Evolutionary conservation across 768 basidiomycete genomes (phyloP).

Genomic region (Kwoniella dejecticola): DNA sequence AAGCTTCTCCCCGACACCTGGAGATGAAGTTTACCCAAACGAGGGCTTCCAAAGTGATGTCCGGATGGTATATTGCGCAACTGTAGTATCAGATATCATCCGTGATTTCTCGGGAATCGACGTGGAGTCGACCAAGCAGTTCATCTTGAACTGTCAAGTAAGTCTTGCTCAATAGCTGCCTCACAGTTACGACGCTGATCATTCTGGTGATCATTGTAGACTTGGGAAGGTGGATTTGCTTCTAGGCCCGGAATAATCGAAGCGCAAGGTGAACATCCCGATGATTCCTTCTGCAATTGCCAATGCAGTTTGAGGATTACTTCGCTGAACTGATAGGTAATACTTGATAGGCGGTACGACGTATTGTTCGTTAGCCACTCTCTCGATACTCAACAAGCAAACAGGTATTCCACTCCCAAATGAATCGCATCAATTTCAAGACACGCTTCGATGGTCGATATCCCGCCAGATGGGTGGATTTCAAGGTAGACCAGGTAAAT

Average conservation of each 20-base stretch:
- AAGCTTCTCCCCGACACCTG: slow-evolving; percentile 55
- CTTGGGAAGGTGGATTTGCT: slow-evolving; percentile 90
- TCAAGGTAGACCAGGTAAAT: slow-evolving; percentile 82
- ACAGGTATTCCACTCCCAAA: slow-evolving; percentile 45
- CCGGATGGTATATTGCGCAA: slow-evolving; percentile 82
- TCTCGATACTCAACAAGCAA: slow-evolving; percentile 62
- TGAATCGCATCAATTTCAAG: neutral
- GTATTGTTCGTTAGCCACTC: slow-evolving; percentile 81
- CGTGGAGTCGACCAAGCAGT: slow-evolving; percentile 64
- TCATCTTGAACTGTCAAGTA: slow-evolving; percentile 74
- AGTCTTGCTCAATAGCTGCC: slow-evolving; percentile 31
- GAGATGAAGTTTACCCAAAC: slow-evolving; percentile 43
- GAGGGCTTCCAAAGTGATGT: slow-evolving; percentile 66
- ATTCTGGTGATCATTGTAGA: slow-evolving; percentile 59
- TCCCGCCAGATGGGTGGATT: slow-evolving; percentile 84
- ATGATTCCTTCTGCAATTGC: no score
- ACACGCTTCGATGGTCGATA: slow-evolving; percentile 74
- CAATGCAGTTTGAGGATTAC: no score
- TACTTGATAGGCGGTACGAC: slow-evolving; percentile 80
- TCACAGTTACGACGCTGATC: neutral
- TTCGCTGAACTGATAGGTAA: neutral
- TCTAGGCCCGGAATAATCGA: slow-evolving; percentile 73
- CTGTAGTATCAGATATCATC: slow-evolving; percentile 76
- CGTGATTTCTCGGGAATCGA: slow-evolving; percentile 74
- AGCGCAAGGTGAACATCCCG: slow-evolving; percentile 67